These are phyloP conservation scores for Saccharomyces eubayanus DNA, from an alignment of 805 yeast genomes.

Conservation along the genomic window DNA sequence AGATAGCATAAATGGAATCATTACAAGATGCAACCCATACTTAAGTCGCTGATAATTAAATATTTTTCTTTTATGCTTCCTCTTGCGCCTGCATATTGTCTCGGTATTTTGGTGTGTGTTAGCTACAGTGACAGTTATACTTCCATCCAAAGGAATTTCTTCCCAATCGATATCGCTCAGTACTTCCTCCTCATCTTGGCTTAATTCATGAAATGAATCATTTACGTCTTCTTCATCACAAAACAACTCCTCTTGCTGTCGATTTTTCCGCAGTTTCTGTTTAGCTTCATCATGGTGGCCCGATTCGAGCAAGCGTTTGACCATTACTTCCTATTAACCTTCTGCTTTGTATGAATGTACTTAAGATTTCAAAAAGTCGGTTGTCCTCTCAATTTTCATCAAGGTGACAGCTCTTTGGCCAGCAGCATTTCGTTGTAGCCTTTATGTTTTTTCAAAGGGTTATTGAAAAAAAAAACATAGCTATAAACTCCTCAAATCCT, in stretches of 20 bases:
- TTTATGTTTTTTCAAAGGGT: neutral
- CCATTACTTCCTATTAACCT: neutral
- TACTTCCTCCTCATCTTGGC: constrained; percentile 1
- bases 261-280: neutral
- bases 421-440: neutral
- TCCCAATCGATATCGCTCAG: constrained; percentile 22
- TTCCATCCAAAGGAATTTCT: constrained; percentile 16
- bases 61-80: neutral
- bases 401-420: neutral
- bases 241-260: neutral
- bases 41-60: constrained; percentile 9
- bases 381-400: neutral
- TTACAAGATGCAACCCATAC: constrained; percentile 13
- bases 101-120: neutral
- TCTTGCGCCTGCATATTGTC: neutral
- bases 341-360: neutral
- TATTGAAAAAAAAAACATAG: neutral
- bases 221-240: neutral
- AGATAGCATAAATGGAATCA: constrained; percentile 16
- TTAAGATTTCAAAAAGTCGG: neutral
- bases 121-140: neutral
- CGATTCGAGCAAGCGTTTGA: neutral
- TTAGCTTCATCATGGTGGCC: neutral
- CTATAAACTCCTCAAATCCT: neutral
- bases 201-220: neutral